These are phyloP conservation scores for Ampelomyces quisqualis DNA, from an alignment of 2,329 filamentous ascomycete species.

Conservation along the genomic window DNA sequence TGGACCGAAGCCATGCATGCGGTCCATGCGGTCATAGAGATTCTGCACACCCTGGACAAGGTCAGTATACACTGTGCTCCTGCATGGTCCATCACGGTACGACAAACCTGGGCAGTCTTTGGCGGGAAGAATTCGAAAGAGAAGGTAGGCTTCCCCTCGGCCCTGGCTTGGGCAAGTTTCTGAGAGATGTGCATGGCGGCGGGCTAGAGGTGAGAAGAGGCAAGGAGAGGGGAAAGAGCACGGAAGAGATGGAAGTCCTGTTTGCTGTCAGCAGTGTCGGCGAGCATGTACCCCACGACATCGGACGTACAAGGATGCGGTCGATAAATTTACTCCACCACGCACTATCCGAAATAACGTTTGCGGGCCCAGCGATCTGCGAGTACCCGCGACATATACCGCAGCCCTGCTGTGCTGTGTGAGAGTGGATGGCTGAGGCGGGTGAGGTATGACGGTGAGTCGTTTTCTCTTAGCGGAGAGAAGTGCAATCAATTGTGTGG, in stretches of 20 bases:
- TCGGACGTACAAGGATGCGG: slow-evolving; percentile 25
- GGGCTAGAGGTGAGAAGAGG: slow-evolving; percentile 1
- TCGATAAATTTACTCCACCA: slow-evolving; percentile 6
- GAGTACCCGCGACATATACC: slow-evolving; percentile 57
- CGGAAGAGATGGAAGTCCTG: slow-evolving; percentile 6
- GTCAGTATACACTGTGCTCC: slow-evolving; percentile 13
- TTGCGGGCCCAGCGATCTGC: slow-evolving; percentile 53
- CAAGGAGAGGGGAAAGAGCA: slow-evolving; percentile 3
- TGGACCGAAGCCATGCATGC: slow-evolving; percentile 92
- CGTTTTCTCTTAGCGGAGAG: slow-evolving; percentile 23
- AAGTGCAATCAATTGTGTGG: slow-evolving; percentile 7
- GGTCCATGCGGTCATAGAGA: slow-evolving; percentile 98
- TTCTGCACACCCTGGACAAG: slow-evolving; percentile 78
- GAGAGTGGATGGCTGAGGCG: slow-evolving; percentile 1
- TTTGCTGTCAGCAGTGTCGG: slow-evolving; percentile 6
- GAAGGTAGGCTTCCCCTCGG: slow-evolving; percentile 80
- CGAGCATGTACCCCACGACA: slow-evolving; percentile 23
- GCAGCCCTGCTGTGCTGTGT: slow-evolving; percentile 13
- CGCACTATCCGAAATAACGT: slow-evolving; percentile 49
- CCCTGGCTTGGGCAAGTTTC: slow-evolving; percentile 81
- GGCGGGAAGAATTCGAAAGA: slow-evolving; percentile 99
- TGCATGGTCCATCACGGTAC: not conserved
- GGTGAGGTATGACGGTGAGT: slow-evolving; percentile 10
- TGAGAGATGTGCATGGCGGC: slow-evolving; percentile 89
- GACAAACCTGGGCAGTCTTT: slow-evolving; percentile 75